Conservation (phyloP, 2,329 filamentous ascomycete genomes). For the Fusarium sororula region DNA sequence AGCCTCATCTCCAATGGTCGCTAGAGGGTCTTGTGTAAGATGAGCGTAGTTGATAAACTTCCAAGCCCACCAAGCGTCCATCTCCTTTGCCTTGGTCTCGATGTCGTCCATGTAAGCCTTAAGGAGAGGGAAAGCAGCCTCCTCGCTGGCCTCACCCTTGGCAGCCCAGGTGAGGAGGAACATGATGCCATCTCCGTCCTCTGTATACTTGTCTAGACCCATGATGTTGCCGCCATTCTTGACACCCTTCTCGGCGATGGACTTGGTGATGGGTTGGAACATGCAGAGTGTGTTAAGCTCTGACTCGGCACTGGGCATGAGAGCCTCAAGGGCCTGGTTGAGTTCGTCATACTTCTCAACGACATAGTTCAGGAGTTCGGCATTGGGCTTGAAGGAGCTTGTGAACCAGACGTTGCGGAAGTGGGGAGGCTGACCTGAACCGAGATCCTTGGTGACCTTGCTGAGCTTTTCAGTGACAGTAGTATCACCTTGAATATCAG, state of each 20-base stretch:
- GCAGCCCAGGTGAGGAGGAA: conserved; percentile 46
- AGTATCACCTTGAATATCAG: conserved; percentile 38
- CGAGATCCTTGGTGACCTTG: conserved; percentile 45
- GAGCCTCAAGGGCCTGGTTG: conserved; percentile 37
- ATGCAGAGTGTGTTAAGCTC: conserved; percentile 45
- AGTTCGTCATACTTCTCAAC: conserved; percentile 45
- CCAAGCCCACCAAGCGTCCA: conserved; percentile 42
- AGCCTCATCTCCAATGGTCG: conserved; percentile 50
- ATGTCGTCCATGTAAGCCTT: conserved; percentile 46
- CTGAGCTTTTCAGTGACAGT: conserved; percentile 43
- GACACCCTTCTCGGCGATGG: conserved; percentile 44
- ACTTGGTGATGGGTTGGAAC: conserved; percentile 48
- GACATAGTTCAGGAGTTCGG: conserved; percentile 47
- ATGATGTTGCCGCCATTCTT: conserved; percentile 47
- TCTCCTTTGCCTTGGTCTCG: conserved; percentile 38
- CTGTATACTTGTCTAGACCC: conserved; percentile 45
- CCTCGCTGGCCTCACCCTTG: conserved; percentile 47
- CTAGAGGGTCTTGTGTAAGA: conserved; percentile 49
- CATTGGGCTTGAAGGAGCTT: conserved; percentile 48
- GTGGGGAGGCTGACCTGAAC: conserved; percentile 41
- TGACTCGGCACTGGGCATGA: conserved; percentile 36
- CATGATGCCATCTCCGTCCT: conserved; percentile 44
- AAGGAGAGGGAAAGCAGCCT: conserved; percentile 49
- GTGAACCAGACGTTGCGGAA: conserved; percentile 51
- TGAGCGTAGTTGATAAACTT: conserved; percentile 58